Conservation (phyloP, 1,284 basidiomycete genomes). For the Cutaneotrichosporon curvatum region DNA sequence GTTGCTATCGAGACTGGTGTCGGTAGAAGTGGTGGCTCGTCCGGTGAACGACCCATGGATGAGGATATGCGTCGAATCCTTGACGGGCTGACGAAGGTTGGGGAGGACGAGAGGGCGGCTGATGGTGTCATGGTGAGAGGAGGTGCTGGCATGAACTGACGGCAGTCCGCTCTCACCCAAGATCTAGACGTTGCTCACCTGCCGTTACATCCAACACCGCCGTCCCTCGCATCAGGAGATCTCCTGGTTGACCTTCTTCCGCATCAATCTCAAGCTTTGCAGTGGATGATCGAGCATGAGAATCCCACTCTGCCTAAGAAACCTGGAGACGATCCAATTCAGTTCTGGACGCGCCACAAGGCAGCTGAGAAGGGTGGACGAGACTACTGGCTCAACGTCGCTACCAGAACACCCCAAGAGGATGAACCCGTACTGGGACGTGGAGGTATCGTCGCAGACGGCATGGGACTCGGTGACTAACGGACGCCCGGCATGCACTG, state of each 20-base stretch:
- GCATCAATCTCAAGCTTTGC: constrained; percentile 53
- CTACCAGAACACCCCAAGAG: constrained; percentile 68
- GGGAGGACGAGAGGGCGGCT: constrained; percentile 55
- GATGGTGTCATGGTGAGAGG: constrained; percentile 56
- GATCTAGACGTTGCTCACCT: constrained; percentile 35
- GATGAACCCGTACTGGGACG: constrained; percentile 61
- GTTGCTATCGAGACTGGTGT: constrained; percentile 5
- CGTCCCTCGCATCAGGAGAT: constrained; percentile 58
- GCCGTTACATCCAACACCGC: constrained; percentile 52
- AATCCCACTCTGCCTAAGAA: constrained; percentile 62
- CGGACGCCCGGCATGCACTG: not conserved
- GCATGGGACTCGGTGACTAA: constrained; percentile 61
- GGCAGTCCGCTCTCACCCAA: constrained; percentile 33
- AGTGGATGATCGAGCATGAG: constrained; percentile 70
- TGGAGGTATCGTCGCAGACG: constrained; percentile 78
- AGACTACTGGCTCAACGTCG: constrained; percentile 53
- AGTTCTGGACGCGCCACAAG: constrained; percentile 71
- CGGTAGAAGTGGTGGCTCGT: constrained; percentile 10
- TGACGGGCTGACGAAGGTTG: constrained; percentile 62
- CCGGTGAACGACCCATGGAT: constrained; percentile 49
- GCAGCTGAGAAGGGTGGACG: constrained; percentile 48
- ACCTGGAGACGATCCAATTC: constrained; percentile 64
- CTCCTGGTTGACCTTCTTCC: constrained; percentile 64
- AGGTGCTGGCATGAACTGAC: not conserved
- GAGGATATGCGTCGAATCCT: constrained; percentile 61